Conservation (phyloP, 768 basidiomycete genomes). For the Krasilnikovozyma curviuscula region DNA sequence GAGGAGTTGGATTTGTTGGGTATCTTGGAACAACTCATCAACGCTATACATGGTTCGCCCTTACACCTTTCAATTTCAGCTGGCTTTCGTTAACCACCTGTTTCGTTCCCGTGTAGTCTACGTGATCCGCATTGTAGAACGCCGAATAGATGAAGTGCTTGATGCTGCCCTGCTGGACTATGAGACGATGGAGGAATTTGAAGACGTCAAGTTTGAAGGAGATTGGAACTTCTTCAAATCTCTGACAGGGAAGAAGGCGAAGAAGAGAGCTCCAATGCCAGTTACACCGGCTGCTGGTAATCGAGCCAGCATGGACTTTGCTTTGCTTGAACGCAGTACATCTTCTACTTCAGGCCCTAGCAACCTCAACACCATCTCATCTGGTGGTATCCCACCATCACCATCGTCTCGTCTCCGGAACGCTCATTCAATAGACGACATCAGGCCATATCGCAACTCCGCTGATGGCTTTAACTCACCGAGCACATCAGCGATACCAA, state of each 20-base stretch:
- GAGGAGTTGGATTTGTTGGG: conserved; percentile 66
- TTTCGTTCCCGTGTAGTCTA: conserved; percentile 42
- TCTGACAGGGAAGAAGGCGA: conserved; percentile 23
- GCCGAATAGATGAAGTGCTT: conserved; percentile 65
- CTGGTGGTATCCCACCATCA: neutral
- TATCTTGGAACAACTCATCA: conserved; percentile 76
- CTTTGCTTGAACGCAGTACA: no score
- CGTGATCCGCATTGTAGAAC: conserved; percentile 78
- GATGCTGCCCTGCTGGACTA: conserved; percentile 69
- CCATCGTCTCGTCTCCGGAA: neutral
- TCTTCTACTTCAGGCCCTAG: neutral
- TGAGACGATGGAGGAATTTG: conserved; percentile 53
- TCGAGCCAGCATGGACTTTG: no score
- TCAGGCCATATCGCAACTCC: neutral
- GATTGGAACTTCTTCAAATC: conserved; percentile 49
- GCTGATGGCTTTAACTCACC: neutral
- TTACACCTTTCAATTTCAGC: conserved; percentile 12
- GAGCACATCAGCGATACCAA: neutral
- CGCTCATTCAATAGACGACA: neutral
- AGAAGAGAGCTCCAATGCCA: conserved; percentile 15
- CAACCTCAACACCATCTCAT: neutral
- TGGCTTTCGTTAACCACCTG: conserved; percentile 3
- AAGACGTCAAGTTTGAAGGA: conserved; percentile 75
- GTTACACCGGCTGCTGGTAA: no score
- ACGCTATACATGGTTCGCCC: conserved; percentile 68